Evolutionary conservation across 306 rosid species (phyloP), one percentile per base, ranked within the genome.

Genomic region (Cucurbita argyrosperma): DNA sequence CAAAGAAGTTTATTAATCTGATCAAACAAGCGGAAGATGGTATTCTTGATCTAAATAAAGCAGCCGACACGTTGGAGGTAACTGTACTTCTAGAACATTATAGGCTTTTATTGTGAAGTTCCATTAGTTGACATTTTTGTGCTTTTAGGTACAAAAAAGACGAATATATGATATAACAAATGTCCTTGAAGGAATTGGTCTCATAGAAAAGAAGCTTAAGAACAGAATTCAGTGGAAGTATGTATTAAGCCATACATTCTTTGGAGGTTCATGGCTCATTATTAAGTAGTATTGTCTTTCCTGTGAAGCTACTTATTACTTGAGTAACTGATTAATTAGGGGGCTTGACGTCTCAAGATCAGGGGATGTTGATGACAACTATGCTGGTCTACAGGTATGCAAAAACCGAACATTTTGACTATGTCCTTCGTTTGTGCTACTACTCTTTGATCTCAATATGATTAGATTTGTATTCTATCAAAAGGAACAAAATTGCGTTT

Each of bases 201-300:
- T 94, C 23, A 94, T 94, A 82, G 99, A 94, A 80, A 94, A 94
- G 85, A 94, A 89, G 82, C 97, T 90, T 62, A 94, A 94, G 83
- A 94, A 94, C 78, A 88, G 97, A 86, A 94, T 94, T 82, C 98
- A 94, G 74, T 90, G 97, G 98, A 94, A 94, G 98, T 94, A 88
- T 59, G 97, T 69, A 70, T 43, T 81, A 67, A 62, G 49, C 78
- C 80, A 67, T 63, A 5, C 40, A n/a, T 23, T 39, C 74, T 66
- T 45, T 5, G 11, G 16, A 38, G 7, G 75, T 72, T 53, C 71
- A 77, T 71, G 64, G 45, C 39, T 46, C 77, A 42, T 66, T 51
- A 69, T 80, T 54, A 78, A 61, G 61, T 59, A 71, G 57, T 72
- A 51, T 83, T 37, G 51, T 62, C 67, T 57, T 51, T 39, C 46